These are phyloP conservation scores for Gaertneriomyces semiglobifer DNA, from an alignment of 192 early-diverging fungal genomes.

Conservation along the genomic window DNA sequence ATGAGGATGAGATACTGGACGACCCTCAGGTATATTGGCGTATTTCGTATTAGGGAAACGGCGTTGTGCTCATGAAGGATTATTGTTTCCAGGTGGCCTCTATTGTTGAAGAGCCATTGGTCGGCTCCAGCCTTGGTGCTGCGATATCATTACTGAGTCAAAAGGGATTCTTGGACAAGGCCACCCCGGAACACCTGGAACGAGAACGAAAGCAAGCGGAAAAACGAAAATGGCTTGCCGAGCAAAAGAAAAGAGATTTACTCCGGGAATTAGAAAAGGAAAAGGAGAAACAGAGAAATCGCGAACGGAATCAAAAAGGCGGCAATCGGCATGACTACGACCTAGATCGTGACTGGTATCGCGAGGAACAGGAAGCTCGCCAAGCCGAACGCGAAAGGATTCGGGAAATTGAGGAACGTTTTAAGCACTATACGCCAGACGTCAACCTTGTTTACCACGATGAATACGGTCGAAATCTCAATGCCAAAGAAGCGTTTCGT, in stretches of 20 bases:
- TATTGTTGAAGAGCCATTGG: slow-evolving; percentile 72
- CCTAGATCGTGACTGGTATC: slow-evolving; percentile 54
- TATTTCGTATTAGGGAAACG: slow-evolving; percentile 4
- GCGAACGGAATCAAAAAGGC: slow-evolving; percentile 44
- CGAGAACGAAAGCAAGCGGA: slow-evolving; percentile 62
- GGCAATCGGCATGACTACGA: slow-evolving; percentile 39
- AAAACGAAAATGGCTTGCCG: slow-evolving; percentile 66
- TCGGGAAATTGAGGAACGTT: slow-evolving; percentile 59
- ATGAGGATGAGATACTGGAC: slow-evolving; percentile 29
- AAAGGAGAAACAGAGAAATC: slow-evolving; percentile 63
- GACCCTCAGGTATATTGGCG: slow-evolving; percentile 32
- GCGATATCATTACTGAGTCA: slow-evolving; percentile 77
- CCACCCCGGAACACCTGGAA: slow-evolving; percentile 64
- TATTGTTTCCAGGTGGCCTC: slow-evolving; percentile 17
- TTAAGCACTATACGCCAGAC: slow-evolving; percentile 88
- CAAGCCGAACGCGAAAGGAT: slow-evolving; percentile 37
- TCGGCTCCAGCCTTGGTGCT: slow-evolving; percentile 74
- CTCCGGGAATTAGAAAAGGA: slow-evolving; percentile 60
- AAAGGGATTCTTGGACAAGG: slow-evolving; percentile 67
- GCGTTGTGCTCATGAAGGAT: neutral
- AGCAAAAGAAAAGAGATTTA: slow-evolving; percentile 54
- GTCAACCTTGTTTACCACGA: slow-evolving; percentile 90
- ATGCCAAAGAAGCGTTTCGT: slow-evolving; percentile 88
- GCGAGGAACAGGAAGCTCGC: slow-evolving; percentile 34
- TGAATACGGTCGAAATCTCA: slow-evolving; percentile 74